Evolutionary conservation across 176 grass and related monocot genomes (phyloP).

Genomic region (Musa itinerans): DNA sequence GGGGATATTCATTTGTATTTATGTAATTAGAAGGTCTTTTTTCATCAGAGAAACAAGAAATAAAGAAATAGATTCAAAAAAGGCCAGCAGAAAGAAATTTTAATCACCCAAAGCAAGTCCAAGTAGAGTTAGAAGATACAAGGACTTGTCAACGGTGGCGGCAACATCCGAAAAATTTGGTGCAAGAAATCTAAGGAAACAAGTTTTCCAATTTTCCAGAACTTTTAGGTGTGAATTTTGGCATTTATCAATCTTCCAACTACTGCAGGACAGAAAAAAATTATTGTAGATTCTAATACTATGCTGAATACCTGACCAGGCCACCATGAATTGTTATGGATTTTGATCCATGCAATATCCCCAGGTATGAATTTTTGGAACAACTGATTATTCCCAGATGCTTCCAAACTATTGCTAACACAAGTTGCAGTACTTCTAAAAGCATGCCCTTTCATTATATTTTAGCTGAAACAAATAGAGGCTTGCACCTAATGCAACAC

Average conservation of each 20-base stretch:
- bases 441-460: neutral
- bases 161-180: neutral
- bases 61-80: neutral
- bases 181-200: neutral
- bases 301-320: conserved; percentile 63
- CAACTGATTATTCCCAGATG: neutral
- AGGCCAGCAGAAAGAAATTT: neutral
- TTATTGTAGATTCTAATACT: neutral
- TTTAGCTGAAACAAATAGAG: neutral
- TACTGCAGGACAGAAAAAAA: neutral
- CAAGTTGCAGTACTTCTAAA: neutral
- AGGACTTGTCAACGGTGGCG: neutral
- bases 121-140: neutral
- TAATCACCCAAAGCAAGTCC: neutral
- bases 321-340: conserved; percentile 55
- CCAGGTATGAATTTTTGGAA: conserved; percentile 23
- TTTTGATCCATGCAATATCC: conserved; percentile 74
- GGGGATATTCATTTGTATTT: neutral
- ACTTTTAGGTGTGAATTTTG: neutral
- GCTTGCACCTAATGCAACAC: neutral
- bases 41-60: neutral
- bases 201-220: neutral
- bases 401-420: neutral
- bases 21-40: neutral
- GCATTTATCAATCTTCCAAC: neutral